phyloP scores from a whole-genome alignment of 2,329 filamentous ascomycete genomes.

The Botrytis medusae region DNA sequence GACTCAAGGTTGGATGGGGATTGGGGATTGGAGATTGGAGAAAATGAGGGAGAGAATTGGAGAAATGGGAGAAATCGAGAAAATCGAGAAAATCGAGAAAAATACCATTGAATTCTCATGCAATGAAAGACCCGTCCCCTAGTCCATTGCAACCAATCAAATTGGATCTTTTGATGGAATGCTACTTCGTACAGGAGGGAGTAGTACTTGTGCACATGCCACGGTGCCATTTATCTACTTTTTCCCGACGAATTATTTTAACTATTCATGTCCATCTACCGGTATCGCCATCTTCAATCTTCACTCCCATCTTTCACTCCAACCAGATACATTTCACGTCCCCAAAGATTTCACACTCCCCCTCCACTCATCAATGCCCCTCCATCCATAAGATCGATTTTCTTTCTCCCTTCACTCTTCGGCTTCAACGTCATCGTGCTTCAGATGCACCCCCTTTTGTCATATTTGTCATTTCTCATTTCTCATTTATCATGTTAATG shows the following conservation, averaged over 20 bases:
- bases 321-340: not conserved
- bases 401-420: not conserved
- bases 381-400: not conserved
- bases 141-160: not conserved
- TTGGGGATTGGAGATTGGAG: not conserved
- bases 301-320: not conserved
- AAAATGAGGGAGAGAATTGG: not conserved
- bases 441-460: not conserved
- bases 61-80: no score
- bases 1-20: not conserved
- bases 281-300: not conserved
- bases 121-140: not conserved
- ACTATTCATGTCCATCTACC: not conserved
- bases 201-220: not conserved
- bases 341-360: no score
- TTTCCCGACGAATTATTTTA: no score
- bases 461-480: no score
- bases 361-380: not conserved
- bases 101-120: not conserved
- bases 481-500: no score
- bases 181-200: not conserved
- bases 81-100: no score
- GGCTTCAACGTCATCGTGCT: conserved; percentile 7
- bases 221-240: not conserved
- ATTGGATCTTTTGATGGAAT: not conserved